These are phyloP conservation scores for Metschnikowia continentalis DNA, from an alignment of 805 yeast species.

Conservation along the genomic window DNA sequence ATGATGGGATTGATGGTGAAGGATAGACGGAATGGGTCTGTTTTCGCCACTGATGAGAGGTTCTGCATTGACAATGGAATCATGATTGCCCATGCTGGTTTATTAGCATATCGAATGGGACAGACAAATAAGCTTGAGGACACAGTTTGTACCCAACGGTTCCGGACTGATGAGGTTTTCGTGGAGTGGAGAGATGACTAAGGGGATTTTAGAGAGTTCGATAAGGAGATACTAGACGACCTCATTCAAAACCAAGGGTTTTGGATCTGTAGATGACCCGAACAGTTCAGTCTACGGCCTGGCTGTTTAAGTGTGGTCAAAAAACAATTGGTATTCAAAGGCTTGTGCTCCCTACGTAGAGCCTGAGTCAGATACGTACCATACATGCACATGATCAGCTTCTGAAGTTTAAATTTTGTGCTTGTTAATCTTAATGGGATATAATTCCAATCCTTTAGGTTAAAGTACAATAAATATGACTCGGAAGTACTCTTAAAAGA, in stretches of 20 bases:
- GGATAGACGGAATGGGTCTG: slow-evolving; percentile 77
- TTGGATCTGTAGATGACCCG: slow-evolving; percentile 11
- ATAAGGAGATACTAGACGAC: not conserved
- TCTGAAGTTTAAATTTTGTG: not conserved
- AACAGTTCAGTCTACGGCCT: slow-evolving; percentile 1
- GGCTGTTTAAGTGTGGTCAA: slow-evolving; percentile 15
- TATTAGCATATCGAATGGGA: slow-evolving; percentile 81
- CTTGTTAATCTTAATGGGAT: not conserved
- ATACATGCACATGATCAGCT: not conserved
- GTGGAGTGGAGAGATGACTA: slow-evolving; percentile 81
- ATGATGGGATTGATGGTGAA: slow-evolving; percentile 96
- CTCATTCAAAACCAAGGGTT: not conserved
- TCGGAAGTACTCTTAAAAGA: no score
- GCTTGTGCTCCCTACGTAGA: not conserved
- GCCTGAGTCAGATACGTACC: slow-evolving; percentile 20
- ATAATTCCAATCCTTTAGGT: no score
- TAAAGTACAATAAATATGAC: no score
- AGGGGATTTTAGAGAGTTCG: not conserved
- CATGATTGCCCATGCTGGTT: slow-evolving; percentile 98
- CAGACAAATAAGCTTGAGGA: slow-evolving; percentile 53
- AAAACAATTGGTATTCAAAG: slow-evolving; percentile 11
- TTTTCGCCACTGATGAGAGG: slow-evolving; percentile 92
- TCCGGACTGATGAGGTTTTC: slow-evolving; percentile 89
- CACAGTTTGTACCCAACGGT: slow-evolving; percentile 89
- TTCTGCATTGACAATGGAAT: slow-evolving; percentile 98